Percentiles rank a stretch among this genome's conserved stretches.
Evolutionary conservation across 2,329 filamentous ascomycete species (phyloP).

Genomic region (Paraconiothyrium sp.): DNA sequence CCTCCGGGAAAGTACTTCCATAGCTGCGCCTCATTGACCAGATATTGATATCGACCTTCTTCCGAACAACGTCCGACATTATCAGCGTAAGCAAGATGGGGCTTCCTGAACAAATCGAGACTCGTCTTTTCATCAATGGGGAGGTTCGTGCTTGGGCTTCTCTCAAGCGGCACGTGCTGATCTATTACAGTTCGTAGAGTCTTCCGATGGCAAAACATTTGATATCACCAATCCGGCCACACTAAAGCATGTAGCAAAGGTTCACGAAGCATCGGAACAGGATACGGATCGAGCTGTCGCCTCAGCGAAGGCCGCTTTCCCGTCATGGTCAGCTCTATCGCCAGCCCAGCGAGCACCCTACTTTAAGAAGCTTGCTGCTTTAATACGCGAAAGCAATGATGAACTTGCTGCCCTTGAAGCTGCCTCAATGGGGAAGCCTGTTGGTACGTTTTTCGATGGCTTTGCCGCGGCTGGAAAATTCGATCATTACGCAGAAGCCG

Average conservation of each 20-base stretch:
- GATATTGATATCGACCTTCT: background rate
- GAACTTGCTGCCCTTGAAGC: slow-evolving; percentile 83
- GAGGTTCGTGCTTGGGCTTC: slow-evolving; percentile 29
- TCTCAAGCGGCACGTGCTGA: slow-evolving; percentile 15
- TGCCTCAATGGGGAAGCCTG: slow-evolving; percentile 85
- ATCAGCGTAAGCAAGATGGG: slow-evolving; percentile 31
- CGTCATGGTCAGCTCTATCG: slow-evolving; percentile 73
- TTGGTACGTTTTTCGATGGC: slow-evolving; percentile 80
- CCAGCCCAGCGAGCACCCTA: slow-evolving; percentile 38
- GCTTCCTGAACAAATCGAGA: slow-evolving; percentile 42
- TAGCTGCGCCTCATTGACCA: background rate
- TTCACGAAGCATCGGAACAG: slow-evolving; percentile 45
- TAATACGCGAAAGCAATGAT: slow-evolving; percentile 84
- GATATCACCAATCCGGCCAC: slow-evolving; percentile 83
- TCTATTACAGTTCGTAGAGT: slow-evolving; percentile 37
- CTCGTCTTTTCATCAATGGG: slow-evolving; percentile 48
- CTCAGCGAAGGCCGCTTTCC: slow-evolving; percentile 71
- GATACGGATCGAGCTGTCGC: slow-evolving; percentile 77
- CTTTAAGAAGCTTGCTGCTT: slow-evolving; percentile 70
- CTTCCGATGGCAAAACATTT: slow-evolving; percentile 55
- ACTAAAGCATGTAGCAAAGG: slow-evolving; percentile 79
- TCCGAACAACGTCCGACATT: background rate
- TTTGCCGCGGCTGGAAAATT: slow-evolving; percentile 82
- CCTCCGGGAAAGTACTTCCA: background rate
- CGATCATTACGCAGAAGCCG: slow-evolving; percentile 78